Evolutionary conservation across 805 yeast species (phyloP).

Genomic region (Candida saitoana): DNA sequence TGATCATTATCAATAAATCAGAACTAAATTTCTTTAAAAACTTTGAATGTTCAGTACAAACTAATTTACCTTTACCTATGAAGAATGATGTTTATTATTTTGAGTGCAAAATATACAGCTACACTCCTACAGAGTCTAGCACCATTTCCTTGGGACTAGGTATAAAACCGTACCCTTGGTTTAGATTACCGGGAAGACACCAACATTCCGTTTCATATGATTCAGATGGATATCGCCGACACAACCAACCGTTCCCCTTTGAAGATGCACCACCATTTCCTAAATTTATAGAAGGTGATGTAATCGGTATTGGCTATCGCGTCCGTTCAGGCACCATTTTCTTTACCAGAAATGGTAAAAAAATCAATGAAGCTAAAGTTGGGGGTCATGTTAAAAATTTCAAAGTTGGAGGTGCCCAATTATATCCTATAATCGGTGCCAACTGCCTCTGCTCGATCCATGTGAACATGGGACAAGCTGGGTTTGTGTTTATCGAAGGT

Average conservation of each 20-base stretch:
- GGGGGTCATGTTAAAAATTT: conserved; percentile 78
- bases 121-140: conserved; percentile 48
- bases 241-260: conserved; percentile 66
- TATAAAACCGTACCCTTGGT: conserved; percentile 88
- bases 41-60: conserved; percentile 63
- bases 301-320: conserved; percentile 87
- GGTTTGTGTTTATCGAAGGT: conserved; percentile 86
- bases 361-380: conserved; percentile 71
- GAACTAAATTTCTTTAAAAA: conserved; percentile 58
- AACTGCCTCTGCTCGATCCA: conserved; percentile 77
- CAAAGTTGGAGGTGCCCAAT: conserved; percentile 44
- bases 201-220: conserved; percentile 83
- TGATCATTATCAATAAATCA: conserved; percentile 59
- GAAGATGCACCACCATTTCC: conserved; percentile 54
- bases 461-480: conserved; percentile 85
- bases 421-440: conserved; percentile 90
- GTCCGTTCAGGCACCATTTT: conserved; percentile 81
- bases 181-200: conserved; percentile 90
- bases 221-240: conserved; percentile 74
- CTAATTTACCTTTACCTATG: conserved; percentile 82
- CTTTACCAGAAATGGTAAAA: conserved; percentile 92
- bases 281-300: conserved; percentile 72
- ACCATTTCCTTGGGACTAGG: conserved; percentile 73
- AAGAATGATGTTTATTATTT: conserved; percentile 83
- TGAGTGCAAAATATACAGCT: conserved; percentile 78